Conservation (phyloP, 169 alveolate genomes). For the Plasmodium sp. region DNA sequence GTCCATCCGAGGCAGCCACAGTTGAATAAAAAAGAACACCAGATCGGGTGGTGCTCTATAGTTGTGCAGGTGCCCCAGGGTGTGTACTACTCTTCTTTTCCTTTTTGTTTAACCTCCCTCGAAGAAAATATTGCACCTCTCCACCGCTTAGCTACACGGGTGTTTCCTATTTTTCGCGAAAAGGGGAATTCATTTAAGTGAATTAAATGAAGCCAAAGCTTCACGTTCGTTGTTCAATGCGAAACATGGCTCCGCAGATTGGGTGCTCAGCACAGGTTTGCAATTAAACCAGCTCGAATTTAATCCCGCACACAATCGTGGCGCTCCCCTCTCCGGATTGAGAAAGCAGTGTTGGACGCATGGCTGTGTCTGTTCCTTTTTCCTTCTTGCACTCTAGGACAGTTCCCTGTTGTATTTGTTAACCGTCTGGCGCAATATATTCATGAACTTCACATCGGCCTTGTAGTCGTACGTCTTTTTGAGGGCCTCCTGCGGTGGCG, state of each 20-base stretch:
- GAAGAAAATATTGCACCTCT: neutral
- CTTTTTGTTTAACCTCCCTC: neutral
- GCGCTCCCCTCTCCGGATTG: neutral
- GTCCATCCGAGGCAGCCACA: neutral
- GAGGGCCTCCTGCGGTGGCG: slow-evolving; percentile 89
- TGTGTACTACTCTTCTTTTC: neutral
- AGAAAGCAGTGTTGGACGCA: neutral
- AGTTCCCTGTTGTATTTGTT: slow-evolving; percentile 82
- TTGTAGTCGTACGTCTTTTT: slow-evolving; percentile 87
- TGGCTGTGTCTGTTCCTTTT: neutral
- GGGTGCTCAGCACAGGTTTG: neutral
- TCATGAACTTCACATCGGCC: slow-evolving; percentile 81
- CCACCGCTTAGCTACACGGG: neutral
- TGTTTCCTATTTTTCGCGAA: neutral
- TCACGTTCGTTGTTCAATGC: neutral
- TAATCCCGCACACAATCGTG: neutral
- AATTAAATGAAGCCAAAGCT: neutral
- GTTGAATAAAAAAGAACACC: neutral
- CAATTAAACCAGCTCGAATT: neutral
- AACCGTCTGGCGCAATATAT: slow-evolving; percentile 82
- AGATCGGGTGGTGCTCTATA: neutral
- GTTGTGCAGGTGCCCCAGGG: neutral
- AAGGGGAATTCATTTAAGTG: neutral
- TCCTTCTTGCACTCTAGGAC: neutral
- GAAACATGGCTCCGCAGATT: neutral